Evolutionary conservation across 148 eudicot species (phyloP), one percentile per base, ranked within the genome.

Genomic region (Rhododendron simsii): DNA sequence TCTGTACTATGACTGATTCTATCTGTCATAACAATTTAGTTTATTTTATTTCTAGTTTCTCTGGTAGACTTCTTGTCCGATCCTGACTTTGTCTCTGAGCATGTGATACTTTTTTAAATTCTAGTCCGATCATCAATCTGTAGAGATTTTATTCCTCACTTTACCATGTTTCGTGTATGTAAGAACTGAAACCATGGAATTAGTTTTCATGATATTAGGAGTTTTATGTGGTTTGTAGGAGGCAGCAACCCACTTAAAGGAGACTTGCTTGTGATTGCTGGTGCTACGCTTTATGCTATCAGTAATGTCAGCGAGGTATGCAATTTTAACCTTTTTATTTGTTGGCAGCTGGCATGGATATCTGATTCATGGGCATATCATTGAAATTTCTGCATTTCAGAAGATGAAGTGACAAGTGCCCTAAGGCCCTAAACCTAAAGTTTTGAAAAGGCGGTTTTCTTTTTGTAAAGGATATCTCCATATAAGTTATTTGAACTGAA

Each of bases 301-400:
- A 91, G 92, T 85, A 95, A 95, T 84, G 98, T 95, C 83, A 92
- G 95, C 35, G 97, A 95, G 96, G 98, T 95, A 84, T 87, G 88
- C 75, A 78, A 71, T 74, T 51, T 30, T 21, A 77, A 21, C 53
- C 18, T 45, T n/a, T 2, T 73, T 41, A 35, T 37, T 18, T 73
- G 26, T 20, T 71, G 33, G 50, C 9, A 47, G 45, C 67, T 23
- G 18, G 16, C 28, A 71, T 73, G 85, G 5, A 16, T 71, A 50
- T 73, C 20, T 73, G 30, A 59, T 48, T 50, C 13, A 4, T 28
- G 37, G 85, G 11, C 44, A 44, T 47, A 14, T 83, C 76, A 7
- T 63, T 44, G 84, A 15, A 20, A 39, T 39, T 83, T n/a, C 28
- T 21, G 20, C 23, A 12, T 84, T 30, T 28, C 20, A 59, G 20